Evolutionary conservation across 2,329 filamentous ascomycete species (phyloP), one percentile per base, ranked within the genome.

Genomic region (Claviceps sp.): DNA sequence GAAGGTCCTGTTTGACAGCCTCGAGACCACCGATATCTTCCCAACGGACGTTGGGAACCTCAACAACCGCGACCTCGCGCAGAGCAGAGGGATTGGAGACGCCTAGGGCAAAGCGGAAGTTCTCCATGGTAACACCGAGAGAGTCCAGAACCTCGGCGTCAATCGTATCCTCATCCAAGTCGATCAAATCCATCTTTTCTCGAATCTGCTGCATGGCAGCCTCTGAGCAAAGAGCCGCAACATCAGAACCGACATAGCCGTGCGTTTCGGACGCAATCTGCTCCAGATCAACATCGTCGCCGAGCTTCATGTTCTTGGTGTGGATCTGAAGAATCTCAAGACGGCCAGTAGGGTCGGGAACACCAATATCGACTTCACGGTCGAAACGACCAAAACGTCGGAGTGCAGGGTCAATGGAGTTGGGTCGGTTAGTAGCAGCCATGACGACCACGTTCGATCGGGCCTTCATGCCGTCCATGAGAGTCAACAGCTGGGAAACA

Each of bases 261-360:
- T 98, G 93, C 47, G 93, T 98, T 77, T 98, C 93, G 34, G 93
- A 82, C 51, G 93, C 93, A 64, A 98, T 96, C 64, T 89, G 85
- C 76, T 96, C 91, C 45, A 98, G 81, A 64, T 98, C 93, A 56
- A 98, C 93, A 62, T 97, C 93, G 54, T 97, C 93, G 55, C 73
- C 89, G 56, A 98, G 82, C 79, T 98, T 98, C 93, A 98, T 98
- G 81, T 98, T 98, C 85, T 98, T 98, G 71, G 93, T 98, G 80
- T 98, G 93, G 61, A 98, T 98, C 72, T 95, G 89, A 56, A 98
- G 84, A 65, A 98, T 97, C 79, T 98, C 93, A 40, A 98, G 86
- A 80, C 93, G 93, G 58, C 93, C 93, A 62, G 91, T 97, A 50
- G 93, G 93, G 74, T 97, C 93, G 51, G 93, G 93, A 60, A 97